Evolutionary conservation across 2,329 filamentous ascomycete genomes (phyloP).

Genomic region (Cercospora sp.): DNA sequence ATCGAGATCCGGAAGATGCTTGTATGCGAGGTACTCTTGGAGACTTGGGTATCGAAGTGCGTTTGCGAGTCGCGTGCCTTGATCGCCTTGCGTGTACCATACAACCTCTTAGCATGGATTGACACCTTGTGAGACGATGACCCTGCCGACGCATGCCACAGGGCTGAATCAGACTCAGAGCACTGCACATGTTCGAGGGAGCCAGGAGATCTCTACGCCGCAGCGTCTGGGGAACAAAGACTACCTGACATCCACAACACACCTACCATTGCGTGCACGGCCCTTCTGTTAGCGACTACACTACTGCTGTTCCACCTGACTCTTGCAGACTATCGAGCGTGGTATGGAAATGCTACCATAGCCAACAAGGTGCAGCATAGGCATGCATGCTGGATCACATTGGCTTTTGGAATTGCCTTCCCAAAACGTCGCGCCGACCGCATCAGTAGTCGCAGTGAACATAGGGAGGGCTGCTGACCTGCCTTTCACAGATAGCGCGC

Average conservation of each 20-base stretch:
- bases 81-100: background rate
- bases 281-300: background rate
- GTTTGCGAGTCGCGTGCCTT: background rate
- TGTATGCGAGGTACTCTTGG: background rate
- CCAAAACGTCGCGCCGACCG: background rate
- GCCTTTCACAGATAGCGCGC: conserved; percentile 10
- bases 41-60: background rate
- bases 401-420: background rate
- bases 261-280: background rate
- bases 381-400: background rate
- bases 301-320: background rate
- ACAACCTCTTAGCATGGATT: background rate
- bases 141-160: background rate
- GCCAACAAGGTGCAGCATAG: background rate
- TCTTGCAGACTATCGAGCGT: background rate
- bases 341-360: background rate
- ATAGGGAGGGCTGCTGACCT: background rate
- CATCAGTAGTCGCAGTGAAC: background rate
- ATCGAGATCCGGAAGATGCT: background rate
- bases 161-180: background rate
- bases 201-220: background rate
- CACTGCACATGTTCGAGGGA: background rate
- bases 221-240: background rate
- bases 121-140: background rate
- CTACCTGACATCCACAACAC: background rate